phyloP scores from a whole-genome alignment of 768 basidiomycete genomes.

The Psilocybe sp. region DNA sequence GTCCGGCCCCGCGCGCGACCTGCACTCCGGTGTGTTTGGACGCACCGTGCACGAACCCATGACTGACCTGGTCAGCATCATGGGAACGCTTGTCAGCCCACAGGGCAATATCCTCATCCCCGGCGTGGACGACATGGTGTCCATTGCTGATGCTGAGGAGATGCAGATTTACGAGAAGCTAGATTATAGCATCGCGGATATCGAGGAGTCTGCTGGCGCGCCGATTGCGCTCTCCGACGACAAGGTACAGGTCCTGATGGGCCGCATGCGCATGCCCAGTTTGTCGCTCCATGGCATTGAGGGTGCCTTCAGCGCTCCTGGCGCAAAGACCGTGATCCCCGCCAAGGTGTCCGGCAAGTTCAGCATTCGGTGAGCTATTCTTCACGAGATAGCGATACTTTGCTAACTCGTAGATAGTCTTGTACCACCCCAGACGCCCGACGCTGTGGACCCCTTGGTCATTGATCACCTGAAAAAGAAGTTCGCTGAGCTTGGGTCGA shows the following conservation, averaged over 20 bases:
- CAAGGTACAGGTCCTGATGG: slow-evolving; percentile 83
- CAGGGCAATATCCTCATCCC: slow-evolving; percentile 85
- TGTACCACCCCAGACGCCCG: slow-evolving; percentile 87
- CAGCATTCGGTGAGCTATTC: slow-evolving; percentile 73
- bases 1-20: slow-evolving; percentile 79
- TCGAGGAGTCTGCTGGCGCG: slow-evolving; percentile 76
- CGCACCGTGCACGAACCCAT: slow-evolving; percentile 86
- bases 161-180: slow-evolving; percentile 71
- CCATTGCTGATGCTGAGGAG: slow-evolving; percentile 70
- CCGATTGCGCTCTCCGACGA: slow-evolving; percentile 71
- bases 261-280: slow-evolving; percentile 86
- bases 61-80: slow-evolving; percentile 84
- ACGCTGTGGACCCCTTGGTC: slow-evolving; percentile 69
- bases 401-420: slow-evolving; percentile 35
- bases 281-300: slow-evolving; percentile 95
- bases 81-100: slow-evolving; percentile 81
- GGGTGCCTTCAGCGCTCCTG: slow-evolving; percentile 84
- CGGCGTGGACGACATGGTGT: slow-evolving; percentile 84
- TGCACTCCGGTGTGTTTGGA: slow-evolving; percentile 90
- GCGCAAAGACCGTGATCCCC: slow-evolving; percentile 92
- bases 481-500: slow-evolving; percentile 82
- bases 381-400: not conserved
- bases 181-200: slow-evolving; percentile 70
- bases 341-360: slow-evolving; percentile 89
- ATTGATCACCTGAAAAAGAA: slow-evolving; percentile 66